Evolutionary conservation across 768 basidiomycete genomes (phyloP).

Genomic region (Gautieria morchelliformis): DNA sequence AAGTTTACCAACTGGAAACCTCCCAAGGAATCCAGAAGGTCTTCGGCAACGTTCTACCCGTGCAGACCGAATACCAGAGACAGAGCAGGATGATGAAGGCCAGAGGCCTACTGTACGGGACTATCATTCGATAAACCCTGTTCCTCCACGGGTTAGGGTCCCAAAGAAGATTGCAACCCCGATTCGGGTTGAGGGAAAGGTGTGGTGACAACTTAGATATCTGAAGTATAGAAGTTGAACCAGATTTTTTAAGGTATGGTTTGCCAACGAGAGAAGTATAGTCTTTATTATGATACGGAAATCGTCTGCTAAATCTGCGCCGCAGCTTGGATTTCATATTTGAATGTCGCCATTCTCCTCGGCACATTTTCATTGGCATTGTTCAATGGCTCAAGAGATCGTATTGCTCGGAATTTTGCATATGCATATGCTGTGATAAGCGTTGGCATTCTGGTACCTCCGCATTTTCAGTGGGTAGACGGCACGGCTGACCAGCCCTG

Average conservation of each 20-base stretch:
- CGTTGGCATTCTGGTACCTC: conserved; percentile 50
- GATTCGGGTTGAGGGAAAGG: conserved; percentile 81
- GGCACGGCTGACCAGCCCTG: neutral
- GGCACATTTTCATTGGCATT: conserved; percentile 80
- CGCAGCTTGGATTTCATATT: conserved; percentile 89
- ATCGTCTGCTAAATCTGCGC: neutral
- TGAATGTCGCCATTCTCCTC: conserved; percentile 76
- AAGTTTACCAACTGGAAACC: neutral
- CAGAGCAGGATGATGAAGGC: conserved; percentile 37
- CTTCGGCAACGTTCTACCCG: conserved; percentile 47
- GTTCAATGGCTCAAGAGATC: conserved; percentile 73
- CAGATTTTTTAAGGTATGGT: conserved; percentile 57
- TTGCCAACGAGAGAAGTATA: conserved; percentile 86
- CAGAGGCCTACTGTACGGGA: conserved; percentile 56
- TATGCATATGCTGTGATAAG: conserved; percentile 77
- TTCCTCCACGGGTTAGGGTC: conserved; percentile 57
- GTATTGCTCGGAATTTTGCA: conserved; percentile 66
- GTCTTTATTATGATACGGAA: neutral
- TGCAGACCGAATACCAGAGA: conserved; percentile 65
- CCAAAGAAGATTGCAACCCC: conserved; percentile 78
- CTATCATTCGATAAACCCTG: conserved; percentile 62
- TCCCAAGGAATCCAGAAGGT: conserved; percentile 31
- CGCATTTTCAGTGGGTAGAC: neutral
- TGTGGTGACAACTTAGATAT: neutral
- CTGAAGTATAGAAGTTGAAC: neutral